Evolutionary conservation across 352 stramenopile species (phyloP), one percentile per base, ranked within the genome.

Genomic region (Phytophthora litchii): DNA sequence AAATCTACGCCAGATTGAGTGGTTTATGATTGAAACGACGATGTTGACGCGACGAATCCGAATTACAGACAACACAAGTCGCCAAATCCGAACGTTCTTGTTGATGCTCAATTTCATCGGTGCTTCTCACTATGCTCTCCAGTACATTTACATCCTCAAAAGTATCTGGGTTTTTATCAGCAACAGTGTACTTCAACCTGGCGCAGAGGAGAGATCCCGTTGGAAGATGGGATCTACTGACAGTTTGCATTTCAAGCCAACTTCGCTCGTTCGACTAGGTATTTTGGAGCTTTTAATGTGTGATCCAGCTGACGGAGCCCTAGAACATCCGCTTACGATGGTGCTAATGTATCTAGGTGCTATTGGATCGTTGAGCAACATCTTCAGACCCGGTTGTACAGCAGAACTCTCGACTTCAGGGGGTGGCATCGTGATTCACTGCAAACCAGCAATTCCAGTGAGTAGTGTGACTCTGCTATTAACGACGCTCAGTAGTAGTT

Each of bases 31-130:
- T 31, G 64, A 73, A 27, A 69, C 56, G 12, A 67, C 44, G n/a
- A 27, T 34, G 0, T n/a, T 71, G 7, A 51, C 23, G 0, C 43
- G 66, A 13, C 60, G 54, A 38, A 68, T 76, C 29, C 71, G 60
- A 17, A 75, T 80, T 31, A 64, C 50, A n/a, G 67, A 80, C 50
- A 76, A 76, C 44, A 76, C 68, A n/a, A 76, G 64, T 61, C 68
- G 68, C 3, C 64, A 74, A 19, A 70, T 76, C 7, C 68, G 64
- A 1, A 76, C 68, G 3, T 73, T 67, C 13, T 12, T 76, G 11
- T 36, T 80, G 0, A 45, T 77, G 23, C 50, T 80, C n/a, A 70
- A 71, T 23, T 52, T 80, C 1, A 54, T 74, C 17, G 71, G 67
- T 12, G 54, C 67, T 0, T 57, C 43, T 2, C 60, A 65, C 16